Evolutionary conservation across 1,284 basidiomycete genomes (phyloP), one percentile per base, ranked within the genome.

Genomic region (Leccinum fallax): DNA sequence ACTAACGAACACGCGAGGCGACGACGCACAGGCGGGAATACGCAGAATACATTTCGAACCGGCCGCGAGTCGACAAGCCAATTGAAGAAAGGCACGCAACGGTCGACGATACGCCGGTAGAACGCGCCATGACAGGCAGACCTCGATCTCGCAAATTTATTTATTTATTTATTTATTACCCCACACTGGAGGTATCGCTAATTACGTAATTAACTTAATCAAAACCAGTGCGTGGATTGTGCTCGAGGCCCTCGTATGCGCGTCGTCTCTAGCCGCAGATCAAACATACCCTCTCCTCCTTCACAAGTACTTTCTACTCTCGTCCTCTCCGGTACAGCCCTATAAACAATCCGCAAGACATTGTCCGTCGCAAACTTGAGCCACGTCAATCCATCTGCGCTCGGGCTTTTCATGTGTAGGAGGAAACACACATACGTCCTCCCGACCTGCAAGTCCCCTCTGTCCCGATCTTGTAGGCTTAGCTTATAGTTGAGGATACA

Each of bases 351-450:
- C 9, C 48, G 54, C 34, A 73, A 55, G 13, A 68, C 30, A 51
- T 73, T 71, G 36, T 70, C 69, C 13, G 69, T 68, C 30, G 62
- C 49, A 46, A 73, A 61, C 61, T 73, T 73, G 52, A 71, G 62
- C 71, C 69, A 71, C n/a, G 59, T 61, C 19, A 59, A n/a, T 53
- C 59, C 61, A 13, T 59, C 63, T 16, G 26, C 43, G n/a, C 32
- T 43, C 10, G n/a, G 53, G 13, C 30, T 19, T 24, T 63, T 15
- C 62, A 60, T 59, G 16, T 70, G 61, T 2, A 70, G 63, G 5
- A 70, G 66, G 36, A 70, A 72, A 54, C 69, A 71, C 9, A 72
- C 36, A 19, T 71, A 73, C 5, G 59, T 57, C 55, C 32, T 58
- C 32, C 69, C 63, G 3, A 61, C 62, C 2, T 62, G 61, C n/a